A percentile compares a stretch with the other conserved stretches of the same genome.
These are phyloP conservation scores for Quercus bicolor DNA, from an alignment of 306 rosid genomes.

Conservation along the genomic window DNA sequence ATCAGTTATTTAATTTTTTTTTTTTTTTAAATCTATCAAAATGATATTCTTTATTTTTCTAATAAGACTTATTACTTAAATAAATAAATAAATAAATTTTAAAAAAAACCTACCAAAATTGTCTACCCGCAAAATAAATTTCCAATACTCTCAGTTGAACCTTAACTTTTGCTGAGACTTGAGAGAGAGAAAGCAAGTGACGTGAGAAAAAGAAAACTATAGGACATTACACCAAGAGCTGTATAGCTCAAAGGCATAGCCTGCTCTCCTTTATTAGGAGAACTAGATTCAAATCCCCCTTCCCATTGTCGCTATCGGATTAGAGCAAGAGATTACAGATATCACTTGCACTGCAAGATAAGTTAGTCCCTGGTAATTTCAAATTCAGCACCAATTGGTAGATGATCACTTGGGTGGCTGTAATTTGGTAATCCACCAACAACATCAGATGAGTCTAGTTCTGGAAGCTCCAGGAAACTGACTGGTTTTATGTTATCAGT, in stretches of 20 bases:
- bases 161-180: neutral
- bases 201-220: neutral
- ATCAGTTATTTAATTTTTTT: neutral
- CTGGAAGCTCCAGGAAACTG: constrained; percentile 80
- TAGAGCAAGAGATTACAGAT: constrained; percentile 10
- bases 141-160: neutral
- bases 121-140: neutral
- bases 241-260: no score
- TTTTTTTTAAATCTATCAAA: neutral
- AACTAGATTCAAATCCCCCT: no score
- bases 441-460: constrained; percentile 52
- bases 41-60: no score
- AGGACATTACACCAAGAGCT: neutral
- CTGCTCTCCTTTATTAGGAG: neutral
- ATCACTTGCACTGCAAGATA: constrained; percentile 4
- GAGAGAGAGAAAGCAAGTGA: neutral
- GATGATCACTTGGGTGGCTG: constrained; percentile 82
- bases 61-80: no score
- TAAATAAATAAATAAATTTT: neutral
- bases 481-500: constrained; percentile 58
- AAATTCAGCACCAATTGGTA: constrained; percentile 84
- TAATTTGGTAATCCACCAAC: constrained; percentile 76
- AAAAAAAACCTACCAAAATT: neutral
- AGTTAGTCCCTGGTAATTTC: constrained; percentile 45
- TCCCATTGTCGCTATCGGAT: no score